A percentile compares a stretch with the other conserved stretches of the same genome.
Conservation (phyloP, 805 yeast genomes). For the Jamesozyma gamospora region DNA sequence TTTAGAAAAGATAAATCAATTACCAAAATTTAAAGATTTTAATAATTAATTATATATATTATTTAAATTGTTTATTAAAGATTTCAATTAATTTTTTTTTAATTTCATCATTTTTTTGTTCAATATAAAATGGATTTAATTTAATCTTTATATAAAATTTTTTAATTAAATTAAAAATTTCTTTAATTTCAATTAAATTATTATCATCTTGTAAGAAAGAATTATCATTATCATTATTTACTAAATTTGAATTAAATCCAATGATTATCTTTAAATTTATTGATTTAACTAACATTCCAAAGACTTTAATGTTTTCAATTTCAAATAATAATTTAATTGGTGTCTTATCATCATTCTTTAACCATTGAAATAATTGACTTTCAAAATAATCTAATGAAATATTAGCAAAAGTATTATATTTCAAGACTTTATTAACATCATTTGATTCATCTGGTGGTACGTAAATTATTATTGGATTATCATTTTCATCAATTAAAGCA, state of each 20-base stretch:
- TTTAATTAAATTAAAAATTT: slow-evolving; percentile 17
- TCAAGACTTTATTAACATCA: slow-evolving; percentile 17
- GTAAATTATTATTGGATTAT: slow-evolving; percentile 23
- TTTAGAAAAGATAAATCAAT: slow-evolving; percentile 50
- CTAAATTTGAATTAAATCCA: slow-evolving; percentile 19
- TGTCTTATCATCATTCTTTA: slow-evolving; percentile 9
- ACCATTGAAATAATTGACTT: slow-evolving; percentile 20
- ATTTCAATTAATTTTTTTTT: slow-evolving; percentile 8
- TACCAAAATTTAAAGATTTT: slow-evolving; percentile 26
- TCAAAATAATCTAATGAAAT: slow-evolving; percentile 27
- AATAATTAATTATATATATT: too few relatives aligned
- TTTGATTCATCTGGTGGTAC: slow-evolving; percentile 10
- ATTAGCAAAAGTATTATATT: slow-evolving; percentile 26
- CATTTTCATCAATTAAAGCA: slow-evolving; percentile 18
- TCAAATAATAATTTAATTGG: slow-evolving; percentile 19
- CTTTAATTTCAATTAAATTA: slow-evolving; percentile 9
- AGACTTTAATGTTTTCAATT: slow-evolving; percentile 24
- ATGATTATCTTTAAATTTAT: slow-evolving; percentile 24
- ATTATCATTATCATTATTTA: not conserved
- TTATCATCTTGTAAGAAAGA: slow-evolving; percentile 3
- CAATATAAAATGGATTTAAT: slow-evolving; percentile 19
- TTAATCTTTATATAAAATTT: slow-evolving; percentile 19
- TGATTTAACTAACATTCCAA: slow-evolving; percentile 22
- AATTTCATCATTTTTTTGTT: slow-evolving; percentile 5
- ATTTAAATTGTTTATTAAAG: too few relatives aligned